phyloP scores from a whole-genome alignment of 345 rosid species.

The Eucalyptus leucophloia region DNA sequence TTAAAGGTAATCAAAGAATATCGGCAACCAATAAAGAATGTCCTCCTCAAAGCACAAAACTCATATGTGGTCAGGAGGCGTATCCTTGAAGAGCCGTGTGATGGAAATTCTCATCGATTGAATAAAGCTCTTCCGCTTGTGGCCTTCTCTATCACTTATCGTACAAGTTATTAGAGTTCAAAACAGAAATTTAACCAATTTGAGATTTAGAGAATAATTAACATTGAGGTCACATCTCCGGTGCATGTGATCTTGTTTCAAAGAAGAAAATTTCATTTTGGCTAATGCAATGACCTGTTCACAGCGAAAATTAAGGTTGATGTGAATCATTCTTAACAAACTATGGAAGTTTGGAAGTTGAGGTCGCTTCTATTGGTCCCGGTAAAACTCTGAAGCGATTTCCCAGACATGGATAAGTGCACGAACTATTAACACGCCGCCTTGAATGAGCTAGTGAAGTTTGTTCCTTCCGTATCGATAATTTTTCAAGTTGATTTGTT shows the following conservation, averaged over 20 bases:
- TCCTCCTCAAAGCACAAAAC: neutral
- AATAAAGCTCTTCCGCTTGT: neutral
- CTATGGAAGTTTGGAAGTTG: neutral
- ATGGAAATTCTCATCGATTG: neutral
- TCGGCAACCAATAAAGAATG: neutral
- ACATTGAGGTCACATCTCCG: neutral
- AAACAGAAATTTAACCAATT: neutral
- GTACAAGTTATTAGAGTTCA: neutral
- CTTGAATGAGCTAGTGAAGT: neutral
- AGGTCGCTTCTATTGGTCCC: neutral
- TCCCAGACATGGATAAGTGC: neutral
- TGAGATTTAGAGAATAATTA: neutral
- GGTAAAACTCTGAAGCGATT: neutral
- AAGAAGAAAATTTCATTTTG: neutral
- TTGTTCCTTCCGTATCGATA: neutral
- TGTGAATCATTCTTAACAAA: neutral
- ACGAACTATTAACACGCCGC: neutral
- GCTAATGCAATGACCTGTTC: neutral
- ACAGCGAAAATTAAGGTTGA: neutral
- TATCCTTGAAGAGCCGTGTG: neutral
- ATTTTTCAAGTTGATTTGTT: neutral
- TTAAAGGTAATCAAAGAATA: neutral
- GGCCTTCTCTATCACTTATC: neutral
- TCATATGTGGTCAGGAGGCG: neutral
- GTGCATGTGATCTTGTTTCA: neutral